These are phyloP conservation scores for Xylaria scruposa DNA, from an alignment of 495 filamentous ascomycete species.

Conservation along the genomic window DNA sequence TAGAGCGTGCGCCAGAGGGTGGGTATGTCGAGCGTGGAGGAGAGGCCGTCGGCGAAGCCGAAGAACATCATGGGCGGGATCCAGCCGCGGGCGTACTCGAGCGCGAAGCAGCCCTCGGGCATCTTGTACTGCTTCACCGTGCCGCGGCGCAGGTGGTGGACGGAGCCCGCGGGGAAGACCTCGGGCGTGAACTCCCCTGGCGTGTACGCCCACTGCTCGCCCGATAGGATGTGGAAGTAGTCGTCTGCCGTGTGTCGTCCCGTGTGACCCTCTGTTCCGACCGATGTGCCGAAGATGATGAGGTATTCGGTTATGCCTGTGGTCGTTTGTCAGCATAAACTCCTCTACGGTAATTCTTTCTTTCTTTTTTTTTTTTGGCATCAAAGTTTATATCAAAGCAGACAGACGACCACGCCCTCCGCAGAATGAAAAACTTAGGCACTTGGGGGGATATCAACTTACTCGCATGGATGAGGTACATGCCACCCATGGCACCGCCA, in stretches of 20 bases:
- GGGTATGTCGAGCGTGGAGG: slow-evolving; percentile 75
- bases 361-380: too few relatives aligned
- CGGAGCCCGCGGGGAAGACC: slow-evolving; percentile 73
- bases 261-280: slow-evolving; percentile 86
- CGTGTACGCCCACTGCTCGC: slow-evolving; percentile 73
- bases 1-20: slow-evolving; percentile 78
- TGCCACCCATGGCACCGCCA: slow-evolving; percentile 85
- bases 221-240: slow-evolving; percentile 88
- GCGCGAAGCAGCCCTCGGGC: slow-evolving; percentile 78
- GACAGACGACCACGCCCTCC: too few relatives aligned
- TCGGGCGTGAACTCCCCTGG: slow-evolving; percentile 74
- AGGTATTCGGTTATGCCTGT: slow-evolving; percentile 74
- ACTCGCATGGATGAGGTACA: slow-evolving; percentile 90
- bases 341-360: too few relatives aligned
- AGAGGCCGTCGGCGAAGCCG: slow-evolving; percentile 80
- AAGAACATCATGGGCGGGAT: slow-evolving; percentile 90
- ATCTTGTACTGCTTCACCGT: slow-evolving; percentile 87
- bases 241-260: slow-evolving; percentile 89
- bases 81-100: slow-evolving; percentile 89
- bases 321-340: background rate
- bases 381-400: too few relatives aligned
- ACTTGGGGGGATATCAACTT: slow-evolving; percentile 32
- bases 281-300: slow-evolving; percentile 83
- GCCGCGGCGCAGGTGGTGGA: slow-evolving; percentile 80
- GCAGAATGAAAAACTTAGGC: background rate